A percentile compares a stretch with the other conserved stretches of the same genome.
Evolutionary conservation across 441 rosid species (phyloP).

Genomic region (Cnidoscolus chayamansa): DNA sequence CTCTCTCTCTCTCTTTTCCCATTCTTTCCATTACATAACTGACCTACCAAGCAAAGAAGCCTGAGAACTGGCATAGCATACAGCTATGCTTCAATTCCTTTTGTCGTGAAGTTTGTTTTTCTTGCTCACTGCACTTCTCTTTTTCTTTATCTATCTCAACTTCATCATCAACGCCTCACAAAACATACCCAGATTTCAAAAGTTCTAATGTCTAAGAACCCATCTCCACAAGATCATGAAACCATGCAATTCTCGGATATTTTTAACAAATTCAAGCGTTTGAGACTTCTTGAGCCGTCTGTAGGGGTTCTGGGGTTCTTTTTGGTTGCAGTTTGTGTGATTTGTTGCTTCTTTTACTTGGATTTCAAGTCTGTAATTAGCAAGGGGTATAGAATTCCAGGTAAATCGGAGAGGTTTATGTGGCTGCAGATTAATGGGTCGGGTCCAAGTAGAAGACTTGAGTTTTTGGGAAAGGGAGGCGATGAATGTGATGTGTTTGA

Average conservation of each 20-base stretch:
- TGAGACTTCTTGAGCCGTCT: conserved; percentile 63
- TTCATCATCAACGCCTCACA: background rate
- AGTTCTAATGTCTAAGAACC: conserved; percentile 40
- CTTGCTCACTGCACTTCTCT: conserved; percentile 27
- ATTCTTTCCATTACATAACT: conserved; percentile 31
- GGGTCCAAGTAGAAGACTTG: conserved; percentile 32
- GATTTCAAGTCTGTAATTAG: conserved; percentile 46
- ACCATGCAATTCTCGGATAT: conserved; percentile 34
- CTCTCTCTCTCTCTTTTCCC: background rate
- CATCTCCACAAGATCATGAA: conserved; percentile 43
- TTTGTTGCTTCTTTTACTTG: conserved; percentile 66
- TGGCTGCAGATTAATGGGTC: conserved; percentile 52
- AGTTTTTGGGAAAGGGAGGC: conserved; percentile 52
- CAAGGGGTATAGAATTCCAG: conserved; percentile 39
- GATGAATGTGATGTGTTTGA: conserved; percentile 67
- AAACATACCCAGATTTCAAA: conserved; percentile 27
- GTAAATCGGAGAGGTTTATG: conserved; percentile 43
- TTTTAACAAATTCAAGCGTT: conserved; percentile 61
- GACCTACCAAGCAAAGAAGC: conserved; percentile 52
- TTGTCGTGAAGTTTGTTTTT: conserved; percentile 32
- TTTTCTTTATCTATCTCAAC: background rate
- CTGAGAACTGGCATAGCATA: conserved; percentile 5
- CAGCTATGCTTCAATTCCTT: conserved; percentile 11
- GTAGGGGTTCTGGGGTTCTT: conserved; percentile 63
- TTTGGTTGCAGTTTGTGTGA: conserved; percentile 48